Conservation (phyloP, 2,329 filamentous ascomycete genomes). For the Colletotrichum musicola region DNA sequence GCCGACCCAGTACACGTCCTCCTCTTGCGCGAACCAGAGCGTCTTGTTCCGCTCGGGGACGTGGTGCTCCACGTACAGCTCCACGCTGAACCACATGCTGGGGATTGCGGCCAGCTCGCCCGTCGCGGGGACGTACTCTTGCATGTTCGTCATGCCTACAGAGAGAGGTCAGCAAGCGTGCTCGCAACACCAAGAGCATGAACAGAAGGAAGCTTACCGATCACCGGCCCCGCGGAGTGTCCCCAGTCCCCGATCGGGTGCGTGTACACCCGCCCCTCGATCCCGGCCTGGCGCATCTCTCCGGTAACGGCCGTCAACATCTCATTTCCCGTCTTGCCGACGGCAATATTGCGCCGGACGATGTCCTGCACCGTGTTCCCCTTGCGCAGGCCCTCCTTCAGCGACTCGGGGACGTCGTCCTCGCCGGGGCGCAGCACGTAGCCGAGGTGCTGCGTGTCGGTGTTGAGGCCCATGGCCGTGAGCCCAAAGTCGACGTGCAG, state of each 20-base stretch:
- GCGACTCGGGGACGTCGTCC: constrained; percentile 54
- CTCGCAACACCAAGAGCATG: no score
- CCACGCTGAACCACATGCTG: constrained; percentile 63
- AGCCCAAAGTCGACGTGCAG: constrained; percentile 64
- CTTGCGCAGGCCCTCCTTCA: constrained; percentile 58
- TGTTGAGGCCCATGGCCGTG: constrained; percentile 60
- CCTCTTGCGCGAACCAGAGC: constrained; percentile 61
- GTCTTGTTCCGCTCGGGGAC: constrained; percentile 59
- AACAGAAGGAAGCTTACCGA: constrained; percentile 57
- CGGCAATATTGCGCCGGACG: constrained; percentile 56
- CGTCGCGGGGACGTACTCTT: constrained; percentile 59
- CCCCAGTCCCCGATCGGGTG: constrained; percentile 66
- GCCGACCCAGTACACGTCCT: constrained; percentile 63
- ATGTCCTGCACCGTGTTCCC: constrained; percentile 64
- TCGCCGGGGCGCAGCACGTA: constrained; percentile 60
- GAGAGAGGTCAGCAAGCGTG: background rate
- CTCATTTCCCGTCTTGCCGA: constrained; percentile 58
- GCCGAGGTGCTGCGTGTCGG: constrained; percentile 63
- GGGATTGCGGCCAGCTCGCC: constrained; percentile 60
- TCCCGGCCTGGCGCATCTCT: constrained; percentile 58
- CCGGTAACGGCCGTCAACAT: constrained; percentile 54
- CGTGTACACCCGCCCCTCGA: constrained; percentile 61
- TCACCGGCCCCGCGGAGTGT: constrained; percentile 61
- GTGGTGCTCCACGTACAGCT: constrained; percentile 61
- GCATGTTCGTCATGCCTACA: constrained; percentile 63